Evolutionary conservation across 108 stramenopile genomes (phyloP).

Genomic region (Cyclotella atomus): DNA sequence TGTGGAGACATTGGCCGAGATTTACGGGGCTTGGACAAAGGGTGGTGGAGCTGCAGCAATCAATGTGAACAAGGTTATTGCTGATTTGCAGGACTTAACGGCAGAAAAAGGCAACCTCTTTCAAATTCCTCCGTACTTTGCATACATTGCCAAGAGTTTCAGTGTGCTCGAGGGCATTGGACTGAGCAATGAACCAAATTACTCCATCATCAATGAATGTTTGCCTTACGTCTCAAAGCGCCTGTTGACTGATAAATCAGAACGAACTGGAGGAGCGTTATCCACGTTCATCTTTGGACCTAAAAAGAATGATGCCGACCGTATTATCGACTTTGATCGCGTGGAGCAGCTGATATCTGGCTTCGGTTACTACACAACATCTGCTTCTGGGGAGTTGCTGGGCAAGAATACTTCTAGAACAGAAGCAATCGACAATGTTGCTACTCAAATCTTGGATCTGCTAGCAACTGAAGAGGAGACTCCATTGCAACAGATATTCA

Average conservation of each 20-base stretch:
- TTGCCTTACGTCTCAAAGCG: conserved; percentile 91
- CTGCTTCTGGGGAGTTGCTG: conserved; percentile 64
- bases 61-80: conserved; percentile 89
- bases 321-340: conserved; percentile 79
- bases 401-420: conserved; percentile 57
- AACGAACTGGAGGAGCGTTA: conserved; percentile 85
- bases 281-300: conserved; percentile 93
- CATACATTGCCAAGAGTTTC: conserved; percentile 93
- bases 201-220: conserved; percentile 96
- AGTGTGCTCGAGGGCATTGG: conserved; percentile 96
- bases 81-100: conserved; percentile 84
- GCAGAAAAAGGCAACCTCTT: conserved; percentile 76
- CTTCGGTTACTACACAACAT: conserved; percentile 79
- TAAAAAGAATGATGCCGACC: conserved; percentile 73
- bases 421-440: conserved; percentile 60
- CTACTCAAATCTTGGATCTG: conserved; percentile 79
- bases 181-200: conserved; percentile 85
- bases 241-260: conserved; percentile 86
- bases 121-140: conserved; percentile 78
- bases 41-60: conserved; percentile 93
- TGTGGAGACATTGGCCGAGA: conserved; percentile 86
- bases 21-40: conserved; percentile 84
- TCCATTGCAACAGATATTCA: conserved; percentile 78
- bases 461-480: conserved; percentile 82
- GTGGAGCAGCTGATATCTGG: conserved; percentile 85